Percentiles rank a stretch among this genome's conserved stretches.
Evolutionary conservation across 2,329 filamentous ascomycete species (phyloP).

Genomic region (Uncinocarpus reesii): DNA sequence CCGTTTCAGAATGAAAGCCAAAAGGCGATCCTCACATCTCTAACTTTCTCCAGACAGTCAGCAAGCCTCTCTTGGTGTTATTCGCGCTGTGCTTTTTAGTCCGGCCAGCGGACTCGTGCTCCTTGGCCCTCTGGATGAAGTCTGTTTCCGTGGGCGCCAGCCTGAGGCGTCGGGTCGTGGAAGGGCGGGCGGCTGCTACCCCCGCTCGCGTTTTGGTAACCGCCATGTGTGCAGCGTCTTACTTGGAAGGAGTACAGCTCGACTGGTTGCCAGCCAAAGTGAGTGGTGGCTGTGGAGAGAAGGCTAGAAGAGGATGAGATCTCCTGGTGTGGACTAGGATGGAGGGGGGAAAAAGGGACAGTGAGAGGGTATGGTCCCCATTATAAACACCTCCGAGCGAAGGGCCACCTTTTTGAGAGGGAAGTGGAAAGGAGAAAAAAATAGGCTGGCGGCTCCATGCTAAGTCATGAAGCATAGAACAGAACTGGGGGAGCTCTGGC

Average conservation of each 20-base stretch:
- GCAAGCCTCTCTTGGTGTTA: background rate
- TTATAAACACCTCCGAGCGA: too few relatives aligned
- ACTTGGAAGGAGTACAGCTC: background rate
- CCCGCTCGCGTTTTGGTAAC: background rate
- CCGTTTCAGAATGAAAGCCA: background rate
- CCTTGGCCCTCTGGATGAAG: background rate
- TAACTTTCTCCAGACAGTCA: background rate
- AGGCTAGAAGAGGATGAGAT: too few relatives aligned
- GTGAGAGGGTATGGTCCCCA: too few relatives aligned
- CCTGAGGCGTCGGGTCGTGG: too few relatives aligned
- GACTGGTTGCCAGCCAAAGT: background rate
- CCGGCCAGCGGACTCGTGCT: background rate
- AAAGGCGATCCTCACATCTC: background rate
- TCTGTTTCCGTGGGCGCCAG: background rate
- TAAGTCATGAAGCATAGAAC: too few relatives aligned
- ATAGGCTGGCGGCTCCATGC: too few relatives aligned
- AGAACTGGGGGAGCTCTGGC: background rate
- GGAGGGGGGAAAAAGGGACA: too few relatives aligned
- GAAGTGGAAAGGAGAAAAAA: too few relatives aligned
- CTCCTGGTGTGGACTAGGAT: too few relatives aligned
- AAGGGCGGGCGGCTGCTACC: too few relatives aligned
- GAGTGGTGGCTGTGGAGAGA: background rate
- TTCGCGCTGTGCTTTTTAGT: constrained; percentile 2
- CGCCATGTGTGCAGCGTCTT: background rate
- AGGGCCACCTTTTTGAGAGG: too few relatives aligned